Percentiles rank a stretch among this genome's conserved stretches.
Conservation (phyloP, 129 eudicot species). For the Pulicaria dysenterica region DNA sequence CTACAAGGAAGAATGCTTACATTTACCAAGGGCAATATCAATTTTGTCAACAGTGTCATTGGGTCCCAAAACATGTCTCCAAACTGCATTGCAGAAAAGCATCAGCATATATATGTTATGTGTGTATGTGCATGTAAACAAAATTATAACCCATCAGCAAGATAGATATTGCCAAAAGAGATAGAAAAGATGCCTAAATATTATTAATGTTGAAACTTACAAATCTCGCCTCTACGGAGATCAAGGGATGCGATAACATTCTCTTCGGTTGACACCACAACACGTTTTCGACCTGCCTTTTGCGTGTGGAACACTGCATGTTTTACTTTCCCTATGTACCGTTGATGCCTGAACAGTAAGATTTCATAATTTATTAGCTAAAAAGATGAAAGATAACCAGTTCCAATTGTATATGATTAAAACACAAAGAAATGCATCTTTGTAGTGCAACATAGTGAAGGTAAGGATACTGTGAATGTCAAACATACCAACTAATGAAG, state of each 20-base stretch:
- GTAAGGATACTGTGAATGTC: neutral
- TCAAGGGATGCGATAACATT: slow-evolving; percentile 90
- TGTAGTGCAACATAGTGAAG: slow-evolving; percentile 12
- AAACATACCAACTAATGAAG: slow-evolving; percentile 7
- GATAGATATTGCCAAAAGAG: neutral
- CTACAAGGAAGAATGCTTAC: slow-evolving; percentile 41
- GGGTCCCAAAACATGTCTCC: slow-evolving; percentile 96
- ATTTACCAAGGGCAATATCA: slow-evolving; percentile 92
- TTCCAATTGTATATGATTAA: neutral
- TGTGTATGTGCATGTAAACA: neutral
- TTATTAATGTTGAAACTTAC: slow-evolving; percentile 44
- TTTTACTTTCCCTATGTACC: slow-evolving; percentile 89
- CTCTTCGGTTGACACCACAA: slow-evolving; percentile 85
- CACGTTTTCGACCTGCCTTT: slow-evolving; percentile 97
- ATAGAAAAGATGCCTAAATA: neutral
- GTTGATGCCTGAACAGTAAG: slow-evolving; percentile 67
- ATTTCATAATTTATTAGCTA: neutral
- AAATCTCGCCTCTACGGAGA: slow-evolving; percentile 96
- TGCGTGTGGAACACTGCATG: slow-evolving; percentile 96
- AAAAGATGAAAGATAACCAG: neutral
- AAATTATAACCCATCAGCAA: neutral
- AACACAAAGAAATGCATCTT: neutral
- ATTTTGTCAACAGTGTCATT: slow-evolving; percentile 70
- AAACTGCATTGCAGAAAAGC: slow-evolving; percentile 63
- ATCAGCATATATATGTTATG: slow-evolving; percentile 20